phyloP scores from a whole-genome alignment of 2,329 filamentous ascomycete species.

The Setomelanomma holmii region DNA sequence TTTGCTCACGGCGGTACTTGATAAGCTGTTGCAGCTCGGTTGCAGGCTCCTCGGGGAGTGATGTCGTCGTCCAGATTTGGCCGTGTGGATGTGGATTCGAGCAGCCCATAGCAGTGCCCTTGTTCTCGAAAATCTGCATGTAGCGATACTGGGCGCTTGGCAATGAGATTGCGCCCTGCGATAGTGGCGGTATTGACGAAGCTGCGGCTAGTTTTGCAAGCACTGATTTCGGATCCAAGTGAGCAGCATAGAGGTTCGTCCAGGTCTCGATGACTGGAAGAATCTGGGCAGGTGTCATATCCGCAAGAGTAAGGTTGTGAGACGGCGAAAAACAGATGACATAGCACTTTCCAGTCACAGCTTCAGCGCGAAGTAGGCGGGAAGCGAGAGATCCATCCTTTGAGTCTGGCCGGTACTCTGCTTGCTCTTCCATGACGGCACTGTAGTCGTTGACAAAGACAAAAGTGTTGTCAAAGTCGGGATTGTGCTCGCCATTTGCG shows the following conservation, averaged over 20 bases:
- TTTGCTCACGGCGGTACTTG: constrained; percentile 77
- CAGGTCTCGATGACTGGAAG: constrained; percentile 85
- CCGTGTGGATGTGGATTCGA: constrained; percentile 98
- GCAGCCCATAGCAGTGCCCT: constrained; percentile 96
- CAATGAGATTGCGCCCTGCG: constrained; percentile 53
- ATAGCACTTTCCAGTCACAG: constrained; percentile 94
- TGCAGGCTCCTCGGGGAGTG: constrained; percentile 85
- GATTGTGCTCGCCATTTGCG: constrained; percentile 85
- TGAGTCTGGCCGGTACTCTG: constrained; percentile 70
- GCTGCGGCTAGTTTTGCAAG: constrained; percentile 59
- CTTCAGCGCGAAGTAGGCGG: constrained; percentile 79
- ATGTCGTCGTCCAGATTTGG: constrained; percentile 94
- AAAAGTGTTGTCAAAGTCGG: constrained; percentile 84
- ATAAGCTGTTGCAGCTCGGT: constrained; percentile 79
- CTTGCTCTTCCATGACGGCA: constrained; percentile 92
- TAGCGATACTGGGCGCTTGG: constrained; percentile 84
- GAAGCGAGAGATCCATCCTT: constrained; percentile 68
- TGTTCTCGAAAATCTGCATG: constrained; percentile 99
- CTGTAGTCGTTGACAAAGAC: constrained; percentile 98
- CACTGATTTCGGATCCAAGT: constrained; percentile 76
- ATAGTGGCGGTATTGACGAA: constrained; percentile 56
- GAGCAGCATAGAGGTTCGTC: constrained; percentile 86
- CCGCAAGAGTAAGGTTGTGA: constrained; percentile 91
- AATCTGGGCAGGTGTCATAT: constrained; percentile 80
- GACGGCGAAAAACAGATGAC: constrained; percentile 92